A percentile compares a stretch with the other conserved stretches of the same genome.
phyloP scores from a whole-genome alignment of 2,329 filamentous ascomycete genomes.

The Albifimbria verrucaria region DNA sequence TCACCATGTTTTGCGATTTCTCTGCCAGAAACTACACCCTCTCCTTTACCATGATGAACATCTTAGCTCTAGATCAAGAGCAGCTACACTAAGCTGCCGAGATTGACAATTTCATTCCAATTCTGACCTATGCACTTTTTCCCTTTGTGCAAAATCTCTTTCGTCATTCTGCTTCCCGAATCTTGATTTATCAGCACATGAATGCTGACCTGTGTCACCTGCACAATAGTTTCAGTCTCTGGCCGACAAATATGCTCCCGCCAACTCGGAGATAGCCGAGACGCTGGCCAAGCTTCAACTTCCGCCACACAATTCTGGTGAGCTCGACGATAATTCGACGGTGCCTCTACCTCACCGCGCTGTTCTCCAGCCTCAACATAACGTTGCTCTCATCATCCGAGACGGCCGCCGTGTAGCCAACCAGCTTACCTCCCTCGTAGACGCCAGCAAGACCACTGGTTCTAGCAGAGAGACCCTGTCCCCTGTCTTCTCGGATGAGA shows the following conservation, averaged over 20 bases:
- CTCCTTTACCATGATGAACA: conserved; percentile 36
- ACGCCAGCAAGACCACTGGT: conserved; percentile 48
- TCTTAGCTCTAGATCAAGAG: conserved; percentile 86
- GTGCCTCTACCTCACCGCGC: conserved; percentile 54
- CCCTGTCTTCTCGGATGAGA: conserved; percentile 41
- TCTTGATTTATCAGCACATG: neutral
- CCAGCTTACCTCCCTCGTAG: conserved; percentile 45
- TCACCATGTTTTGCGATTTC: conserved; percentile 4
- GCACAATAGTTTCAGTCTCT: conserved; percentile 56
- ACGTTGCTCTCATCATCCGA: conserved; percentile 61
- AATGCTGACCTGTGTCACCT: neutral
- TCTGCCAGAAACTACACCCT: conserved; percentile 4
- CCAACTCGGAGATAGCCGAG: conserved; percentile 63
- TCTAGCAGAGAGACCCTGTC: conserved; percentile 48
- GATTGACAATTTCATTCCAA: conserved; percentile 58
- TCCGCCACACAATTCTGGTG: conserved; percentile 44
- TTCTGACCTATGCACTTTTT: conserved; percentile 17
- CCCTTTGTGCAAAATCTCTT: conserved; percentile 4
- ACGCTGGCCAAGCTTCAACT: conserved; percentile 65
- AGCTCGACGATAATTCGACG: conserved; percentile 42
- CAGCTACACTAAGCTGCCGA: conserved; percentile 49
- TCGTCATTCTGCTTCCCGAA: too few species aligned
- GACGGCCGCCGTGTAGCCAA: conserved; percentile 60
- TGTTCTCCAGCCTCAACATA: conserved; percentile 39
- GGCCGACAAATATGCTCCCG: conserved; percentile 65